These are phyloP conservation scores for Pyrenochaeta sp. DNA, from an alignment of 2,329 filamentous ascomycete genomes.

Conservation along the genomic window DNA sequence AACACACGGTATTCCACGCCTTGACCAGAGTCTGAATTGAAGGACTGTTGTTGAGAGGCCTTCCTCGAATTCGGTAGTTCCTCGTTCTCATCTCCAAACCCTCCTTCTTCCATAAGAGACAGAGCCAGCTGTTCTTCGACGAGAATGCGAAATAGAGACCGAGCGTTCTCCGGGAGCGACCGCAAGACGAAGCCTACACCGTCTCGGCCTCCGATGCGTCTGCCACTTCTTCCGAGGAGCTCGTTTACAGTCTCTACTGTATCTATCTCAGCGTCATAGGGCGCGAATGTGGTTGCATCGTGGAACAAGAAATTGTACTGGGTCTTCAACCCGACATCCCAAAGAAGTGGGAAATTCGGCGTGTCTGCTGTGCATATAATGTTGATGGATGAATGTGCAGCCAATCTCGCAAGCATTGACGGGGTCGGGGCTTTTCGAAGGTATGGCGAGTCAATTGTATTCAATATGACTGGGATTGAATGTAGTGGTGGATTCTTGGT, in stretches of 20 bases:
- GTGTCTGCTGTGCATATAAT: conserved; percentile 86
- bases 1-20: conserved; percentile 89
- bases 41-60: conserved; percentile 30
- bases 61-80: conserved; percentile 33
- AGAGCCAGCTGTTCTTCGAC: conserved; percentile 82
- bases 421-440: conserved; percentile 77
- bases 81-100: conserved; percentile 31
- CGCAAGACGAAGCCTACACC: conserved; percentile 91
- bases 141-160: conserved; percentile 83
- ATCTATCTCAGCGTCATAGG: conserved; percentile 77
- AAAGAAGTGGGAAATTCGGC: conserved; percentile 84
- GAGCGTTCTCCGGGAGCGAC: conserved; percentile 89
- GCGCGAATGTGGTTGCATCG: conserved; percentile 87
- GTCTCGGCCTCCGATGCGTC: conserved; percentile 84
- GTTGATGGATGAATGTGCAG: conserved; percentile 73
- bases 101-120: conserved; percentile 58
- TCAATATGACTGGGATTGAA: conserved; percentile 73
- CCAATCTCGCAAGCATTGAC: conserved; percentile 76
- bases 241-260: conserved; percentile 90
- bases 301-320: conserved; percentile 90
- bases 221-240: conserved; percentile 79
- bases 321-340: conserved; percentile 85
- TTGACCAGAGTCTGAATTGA: conserved; percentile 48
- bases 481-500: conserved; percentile 48
- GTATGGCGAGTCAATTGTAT: conserved; percentile 83